Base-by-base conservation (phyloP, 495 filamentous ascomycete species). In the Xylaria castorea region DNA sequence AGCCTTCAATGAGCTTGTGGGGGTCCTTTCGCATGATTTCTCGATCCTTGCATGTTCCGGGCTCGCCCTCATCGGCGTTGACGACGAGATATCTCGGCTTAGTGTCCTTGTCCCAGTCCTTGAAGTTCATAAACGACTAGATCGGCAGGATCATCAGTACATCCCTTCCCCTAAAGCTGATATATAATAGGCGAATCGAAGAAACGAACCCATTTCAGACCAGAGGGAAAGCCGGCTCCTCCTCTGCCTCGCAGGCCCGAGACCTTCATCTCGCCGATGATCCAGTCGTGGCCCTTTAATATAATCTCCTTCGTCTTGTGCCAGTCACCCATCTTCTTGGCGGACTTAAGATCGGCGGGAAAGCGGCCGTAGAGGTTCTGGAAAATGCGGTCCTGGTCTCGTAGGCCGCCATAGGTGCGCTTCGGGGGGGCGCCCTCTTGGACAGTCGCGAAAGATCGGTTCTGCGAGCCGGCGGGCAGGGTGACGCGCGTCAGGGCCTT, bases 21-120 rank as follows among this genome's bases (percentile, higher is more conserved):
- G 96, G 96, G 80, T 99, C 97, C 84, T 99, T 98, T 81, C 96
- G 94, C 95, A 99, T 99, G 78, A 99, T 99, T 83, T 98, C 97
- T 79, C 96, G 92, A 82, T 99, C 96, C 85, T 99, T 99, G 91
- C 96, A 99, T 42, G 96, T 99, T 80, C 96, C 96, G 11, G 96
- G 96, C 83, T 99, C 96, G 80, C 96, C 96, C 87, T 99, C 96
- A 80, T 99, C 96, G 75, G 96, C 96, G 78, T 99, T 99, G 85
- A 99, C 93, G 65, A 99, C 94, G 53, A 99, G 87, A 78, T 99
- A 99, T 70, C 96, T 91, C 71, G 97, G 97, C 82, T 97, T 95
- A 68, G 87, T 94, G 80, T 97, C 97, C 87, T 98, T 97, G 77
- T 98, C 94, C 97, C 96, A 99, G 81, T 93, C 97, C 84, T 98